Percentiles rank a stretch among this genome's conserved stretches.
These are phyloP conservation scores for Astraeus odoratus DNA, from an alignment of 768 basidiomycete species.

Conservation along the genomic window DNA sequence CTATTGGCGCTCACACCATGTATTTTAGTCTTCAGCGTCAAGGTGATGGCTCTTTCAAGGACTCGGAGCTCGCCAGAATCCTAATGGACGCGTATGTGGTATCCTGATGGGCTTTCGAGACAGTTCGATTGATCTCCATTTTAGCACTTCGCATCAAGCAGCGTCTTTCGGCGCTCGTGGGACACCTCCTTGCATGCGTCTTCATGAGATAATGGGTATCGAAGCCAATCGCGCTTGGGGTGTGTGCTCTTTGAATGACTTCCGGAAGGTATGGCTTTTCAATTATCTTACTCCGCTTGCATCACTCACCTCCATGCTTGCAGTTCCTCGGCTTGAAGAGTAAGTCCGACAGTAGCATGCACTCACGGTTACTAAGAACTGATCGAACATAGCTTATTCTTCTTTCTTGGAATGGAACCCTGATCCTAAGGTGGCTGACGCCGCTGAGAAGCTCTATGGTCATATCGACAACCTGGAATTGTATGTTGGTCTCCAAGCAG, in stretches of 20 bases:
- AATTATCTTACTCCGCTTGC: background rate
- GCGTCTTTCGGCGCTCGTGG: conserved; percentile 70
- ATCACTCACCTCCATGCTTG: background rate
- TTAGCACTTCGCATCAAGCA: conserved; percentile 65
- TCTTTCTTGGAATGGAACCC: conserved; percentile 82
- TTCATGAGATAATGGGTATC: conserved; percentile 84
- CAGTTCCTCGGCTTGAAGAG: conserved; percentile 74
- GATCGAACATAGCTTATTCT: conserved; percentile 47
- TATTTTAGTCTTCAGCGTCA: conserved; percentile 51
- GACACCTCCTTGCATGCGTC: conserved; percentile 66
- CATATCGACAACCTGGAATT: conserved; percentile 72
- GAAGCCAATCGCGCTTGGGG: conserved; percentile 73
- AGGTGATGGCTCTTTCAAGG: conserved; percentile 51
- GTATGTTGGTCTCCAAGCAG: conserved; percentile 76
- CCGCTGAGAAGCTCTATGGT: conserved; percentile 74
- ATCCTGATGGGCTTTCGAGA: background rate
- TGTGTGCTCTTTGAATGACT: conserved; percentile 78
- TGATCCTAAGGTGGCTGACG: conserved; percentile 55
- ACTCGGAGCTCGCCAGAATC: conserved; percentile 61
- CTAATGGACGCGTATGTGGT: conserved; percentile 59
- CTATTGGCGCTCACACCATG: conserved; percentile 2
- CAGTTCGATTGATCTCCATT: background rate
- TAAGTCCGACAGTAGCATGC: conserved; percentile 23
- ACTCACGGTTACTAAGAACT: background rate
- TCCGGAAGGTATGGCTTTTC: conserved; percentile 46